Evolutionary conservation across 371 early-diverging fungal genomes (phyloP).

Genomic region (Mucor irregularis): DNA sequence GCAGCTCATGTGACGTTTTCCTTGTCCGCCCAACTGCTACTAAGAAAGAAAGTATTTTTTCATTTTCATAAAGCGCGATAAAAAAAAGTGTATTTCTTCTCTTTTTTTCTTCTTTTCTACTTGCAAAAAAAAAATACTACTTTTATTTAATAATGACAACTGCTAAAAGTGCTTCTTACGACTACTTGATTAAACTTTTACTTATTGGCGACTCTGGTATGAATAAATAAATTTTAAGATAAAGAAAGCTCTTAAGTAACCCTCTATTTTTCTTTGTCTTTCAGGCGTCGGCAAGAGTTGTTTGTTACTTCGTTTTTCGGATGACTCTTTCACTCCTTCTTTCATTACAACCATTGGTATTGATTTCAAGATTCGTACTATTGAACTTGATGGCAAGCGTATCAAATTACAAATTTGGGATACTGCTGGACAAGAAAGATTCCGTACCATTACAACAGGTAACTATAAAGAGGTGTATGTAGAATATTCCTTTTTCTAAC

Average conservation of each 20-base stretch:
- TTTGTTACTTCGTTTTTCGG: slow-evolving; percentile 94
- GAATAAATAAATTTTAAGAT: too few relatives aligned
- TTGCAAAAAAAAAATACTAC: not conserved
- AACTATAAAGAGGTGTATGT: not conserved
- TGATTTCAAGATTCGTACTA: slow-evolving; percentile 99
- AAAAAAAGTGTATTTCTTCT: not conserved
- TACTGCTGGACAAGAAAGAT: slow-evolving; percentile 99
- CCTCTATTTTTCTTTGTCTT: not conserved
- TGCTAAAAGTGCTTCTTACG: slow-evolving; percentile 87
- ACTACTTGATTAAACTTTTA: slow-evolving; percentile 98
- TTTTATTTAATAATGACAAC: slow-evolving; percentile 59
- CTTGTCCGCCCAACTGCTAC: too few relatives aligned
- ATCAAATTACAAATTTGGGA: slow-evolving; percentile 99
- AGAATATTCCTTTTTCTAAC: not conserved
- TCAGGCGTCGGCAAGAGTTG: slow-evolving; percentile 98
- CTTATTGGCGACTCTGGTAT: slow-evolving; percentile 99
- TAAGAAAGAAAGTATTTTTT: too few relatives aligned
- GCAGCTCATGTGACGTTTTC: too few relatives aligned
- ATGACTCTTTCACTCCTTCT: slow-evolving; percentile 98
- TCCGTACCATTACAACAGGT: slow-evolving; percentile 98
- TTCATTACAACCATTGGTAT: slow-evolving; percentile 99
- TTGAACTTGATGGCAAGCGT: slow-evolving; percentile 96
- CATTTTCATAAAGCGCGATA: too few relatives aligned
- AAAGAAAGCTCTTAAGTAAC: not conserved
- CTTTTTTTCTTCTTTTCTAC: not conserved